Percentiles rank a stretch among this genome's conserved stretches.
Conservation (phyloP, 1,139 yeast genomes). For the Geotrichum bryndzae region DNA sequence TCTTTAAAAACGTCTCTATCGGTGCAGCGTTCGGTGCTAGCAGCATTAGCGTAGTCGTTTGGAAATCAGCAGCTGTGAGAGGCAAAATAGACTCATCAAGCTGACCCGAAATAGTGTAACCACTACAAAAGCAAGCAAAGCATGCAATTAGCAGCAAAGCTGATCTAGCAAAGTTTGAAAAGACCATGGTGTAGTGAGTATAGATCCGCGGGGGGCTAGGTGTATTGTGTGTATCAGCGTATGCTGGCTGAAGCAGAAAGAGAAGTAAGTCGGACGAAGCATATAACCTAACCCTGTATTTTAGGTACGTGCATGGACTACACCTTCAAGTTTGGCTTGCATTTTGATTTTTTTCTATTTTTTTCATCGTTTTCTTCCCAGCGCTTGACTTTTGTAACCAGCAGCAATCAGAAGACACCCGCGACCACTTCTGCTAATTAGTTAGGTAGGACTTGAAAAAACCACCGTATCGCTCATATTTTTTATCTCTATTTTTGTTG, state of each 20-base stretch:
- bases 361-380: neutral
- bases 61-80: conserved; percentile 9
- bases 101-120: conserved; percentile 17
- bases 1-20: conserved; percentile 17
- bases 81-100: conserved; percentile 17
- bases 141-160: neutral
- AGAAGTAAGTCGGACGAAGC: neutral
- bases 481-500: neutral
- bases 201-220: neutral
- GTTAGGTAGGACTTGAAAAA: neutral
- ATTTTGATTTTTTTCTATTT: too few species aligned
- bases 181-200: neutral
- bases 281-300: neutral
- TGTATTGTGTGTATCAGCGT: neutral
- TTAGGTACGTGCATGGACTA: too few species aligned
- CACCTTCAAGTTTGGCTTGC: too few species aligned
- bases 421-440: too few species aligned
- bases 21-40: conserved; percentile 2
- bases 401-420: too few species aligned
- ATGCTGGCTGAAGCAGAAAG: neutral
- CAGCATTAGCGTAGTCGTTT: conserved; percentile 13
- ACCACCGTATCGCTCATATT: neutral
- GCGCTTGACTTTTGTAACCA: neutral
- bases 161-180: neutral
- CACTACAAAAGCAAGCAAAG: neutral